Conservation (phyloP, 2,329 filamentous ascomycete genomes). For the Intubia oerlemansii region DNA sequence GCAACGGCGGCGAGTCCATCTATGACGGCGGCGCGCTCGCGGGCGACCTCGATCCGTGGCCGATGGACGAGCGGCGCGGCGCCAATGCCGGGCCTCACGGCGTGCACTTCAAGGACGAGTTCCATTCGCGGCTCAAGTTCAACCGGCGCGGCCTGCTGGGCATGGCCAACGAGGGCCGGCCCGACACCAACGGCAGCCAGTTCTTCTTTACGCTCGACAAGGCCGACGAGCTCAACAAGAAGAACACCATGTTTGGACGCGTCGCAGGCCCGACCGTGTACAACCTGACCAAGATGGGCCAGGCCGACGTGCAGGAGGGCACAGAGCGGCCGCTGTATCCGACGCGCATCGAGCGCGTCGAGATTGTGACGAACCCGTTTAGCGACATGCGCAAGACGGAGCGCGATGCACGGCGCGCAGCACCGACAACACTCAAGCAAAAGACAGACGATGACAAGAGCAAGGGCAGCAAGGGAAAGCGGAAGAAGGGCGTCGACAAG, state of each 20-base stretch:
- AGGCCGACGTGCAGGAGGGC: constrained; percentile 59
- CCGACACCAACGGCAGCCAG: constrained; percentile 76
- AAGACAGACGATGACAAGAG: constrained; percentile 26
- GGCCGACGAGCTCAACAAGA: constrained; percentile 64
- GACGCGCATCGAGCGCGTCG: constrained; percentile 50
- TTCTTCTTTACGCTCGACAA: constrained; percentile 90
- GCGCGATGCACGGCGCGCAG: constrained; percentile 28
- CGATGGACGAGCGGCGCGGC: constrained; percentile 42
- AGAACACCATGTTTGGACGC: constrained; percentile 85
- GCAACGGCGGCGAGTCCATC: constrained; percentile 78
- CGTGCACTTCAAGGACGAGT: constrained; percentile 57
- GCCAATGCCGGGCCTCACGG: constrained; percentile 36
- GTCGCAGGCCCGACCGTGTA: constrained; percentile 90
- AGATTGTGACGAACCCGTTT: constrained; percentile 66
- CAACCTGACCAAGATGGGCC: constrained; percentile 84
- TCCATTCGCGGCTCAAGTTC: constrained; percentile 82
- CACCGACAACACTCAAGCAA: constrained; percentile 15
- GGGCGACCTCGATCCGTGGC: constrained; percentile 51
- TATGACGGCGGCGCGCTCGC: constrained; percentile 66
- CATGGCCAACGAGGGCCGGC: constrained; percentile 78
- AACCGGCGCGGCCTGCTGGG: constrained; percentile 75
- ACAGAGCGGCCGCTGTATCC: constrained; percentile 74
- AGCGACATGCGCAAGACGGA: constrained; percentile 56
- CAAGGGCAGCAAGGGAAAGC: constrained; percentile 31
- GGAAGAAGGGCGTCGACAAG: constrained; percentile 39